Conservation (phyloP, 192 early-diverging fungal genomes). For the Coemansia sp. region DNA sequence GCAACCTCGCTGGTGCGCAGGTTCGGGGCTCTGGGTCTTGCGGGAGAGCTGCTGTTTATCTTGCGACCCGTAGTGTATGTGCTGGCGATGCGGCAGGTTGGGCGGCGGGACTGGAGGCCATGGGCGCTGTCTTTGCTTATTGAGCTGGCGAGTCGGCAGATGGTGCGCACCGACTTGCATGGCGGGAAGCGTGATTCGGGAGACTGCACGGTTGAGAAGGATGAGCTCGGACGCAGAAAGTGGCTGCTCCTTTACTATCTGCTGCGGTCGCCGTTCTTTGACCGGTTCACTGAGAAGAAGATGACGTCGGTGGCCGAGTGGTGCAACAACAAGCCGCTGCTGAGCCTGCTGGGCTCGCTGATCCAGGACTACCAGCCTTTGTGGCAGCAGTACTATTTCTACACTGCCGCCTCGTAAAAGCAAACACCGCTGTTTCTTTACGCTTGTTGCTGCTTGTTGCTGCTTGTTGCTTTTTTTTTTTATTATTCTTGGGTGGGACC, state of each 20-base stretch:
- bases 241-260: slow-evolving; percentile 78
- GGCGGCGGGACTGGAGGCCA: slow-evolving; percentile 72
- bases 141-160: slow-evolving; percentile 59
- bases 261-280: slow-evolving; percentile 82
- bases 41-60: slow-evolving; percentile 79
- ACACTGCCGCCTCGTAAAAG: slow-evolving; percentile 61
- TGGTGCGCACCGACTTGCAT: slow-evolving; percentile 40
- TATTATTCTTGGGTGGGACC: neutral
- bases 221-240: slow-evolving; percentile 69
- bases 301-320: slow-evolving; percentile 62
- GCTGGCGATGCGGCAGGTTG: slow-evolving; percentile 69
- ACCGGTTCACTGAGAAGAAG: slow-evolving; percentile 63
- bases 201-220: slow-evolving; percentile 68
- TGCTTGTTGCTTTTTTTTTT: slow-evolving; percentile 1
- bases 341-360: slow-evolving; percentile 73
- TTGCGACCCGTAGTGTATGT: slow-evolving; percentile 85
- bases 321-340: slow-evolving; percentile 68
- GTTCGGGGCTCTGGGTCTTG: slow-evolving; percentile 50
- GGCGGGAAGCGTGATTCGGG: slow-evolving; percentile 4
- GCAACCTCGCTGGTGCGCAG: slow-evolving; percentile 67
- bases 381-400: slow-evolving; percentile 88
- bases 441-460: slow-evolving; percentile 3
- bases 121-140: slow-evolving; percentile 77
- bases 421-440: neutral
- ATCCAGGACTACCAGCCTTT: slow-evolving; percentile 85